A percentile compares a stretch with the other conserved stretches of the same genome.
Conservation (phyloP, 768 basidiomycete species). For the Leucocoprinus leucothites region DNA sequence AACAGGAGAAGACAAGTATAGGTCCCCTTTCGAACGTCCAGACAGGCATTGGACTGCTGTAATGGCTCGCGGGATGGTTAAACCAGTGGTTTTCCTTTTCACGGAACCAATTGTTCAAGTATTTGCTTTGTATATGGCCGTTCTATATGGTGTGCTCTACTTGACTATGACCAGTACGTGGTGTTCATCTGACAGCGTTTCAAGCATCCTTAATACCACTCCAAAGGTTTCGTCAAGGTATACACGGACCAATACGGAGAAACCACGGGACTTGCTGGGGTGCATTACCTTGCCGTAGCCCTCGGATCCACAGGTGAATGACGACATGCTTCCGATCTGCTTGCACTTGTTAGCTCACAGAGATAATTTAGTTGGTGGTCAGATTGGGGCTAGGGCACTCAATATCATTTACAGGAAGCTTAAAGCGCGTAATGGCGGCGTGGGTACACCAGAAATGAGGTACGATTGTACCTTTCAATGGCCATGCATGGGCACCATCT, state of each 20-base stretch:
- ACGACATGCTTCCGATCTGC: no score
- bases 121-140: conserved; percentile 54
- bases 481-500: background rate
- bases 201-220: no score
- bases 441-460: conserved; percentile 55
- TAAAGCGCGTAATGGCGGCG: conserved; percentile 45
- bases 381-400: conserved; percentile 38
- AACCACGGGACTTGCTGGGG: conserved; percentile 47
- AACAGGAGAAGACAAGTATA: conserved; percentile 26
- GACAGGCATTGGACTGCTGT: conserved; percentile 40
- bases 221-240: conserved; percentile 49
- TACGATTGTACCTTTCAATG: conserved; percentile 10
- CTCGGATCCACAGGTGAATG: conserved; percentile 45
- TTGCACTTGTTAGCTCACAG: conserved; percentile 20
- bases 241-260: conserved; percentile 47
- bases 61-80: conserved; percentile 44
- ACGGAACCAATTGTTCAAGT: conserved; percentile 63
- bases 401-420: conserved; percentile 45
- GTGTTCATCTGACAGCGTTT: background rate
- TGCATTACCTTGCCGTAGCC: conserved; percentile 64
- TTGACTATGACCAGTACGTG: conserved; percentile 34
- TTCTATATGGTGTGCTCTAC: conserved; percentile 53
- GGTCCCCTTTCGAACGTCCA: conserved; percentile 39
- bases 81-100: conserved; percentile 54
- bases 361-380: conserved; percentile 28